These are phyloP conservation scores for Penicillium angulare DNA, from an alignment of 495 filamentous ascomycete species.

Conservation along the genomic window DNA sequence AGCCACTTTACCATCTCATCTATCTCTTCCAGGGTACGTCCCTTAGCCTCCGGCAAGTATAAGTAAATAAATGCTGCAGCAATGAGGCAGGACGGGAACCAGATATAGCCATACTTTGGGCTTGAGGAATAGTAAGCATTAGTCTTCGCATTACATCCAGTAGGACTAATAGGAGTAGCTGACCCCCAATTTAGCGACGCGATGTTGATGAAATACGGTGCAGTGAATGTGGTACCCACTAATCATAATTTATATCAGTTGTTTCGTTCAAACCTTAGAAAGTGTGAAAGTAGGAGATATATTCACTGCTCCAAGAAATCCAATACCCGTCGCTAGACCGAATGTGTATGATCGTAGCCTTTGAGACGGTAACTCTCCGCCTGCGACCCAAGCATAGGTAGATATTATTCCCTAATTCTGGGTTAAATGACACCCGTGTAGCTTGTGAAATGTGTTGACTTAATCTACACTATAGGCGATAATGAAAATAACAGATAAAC, in stretches of 20 bases:
- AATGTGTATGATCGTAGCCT: conserved; percentile 53
- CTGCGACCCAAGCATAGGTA: conserved; percentile 59
- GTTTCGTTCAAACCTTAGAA: too few species aligned
- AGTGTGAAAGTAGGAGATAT: too few species aligned
- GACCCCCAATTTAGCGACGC: conserved; percentile 51
- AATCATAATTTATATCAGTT: too few species aligned
- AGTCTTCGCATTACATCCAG: too few species aligned
- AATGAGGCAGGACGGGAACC: conserved; percentile 26
- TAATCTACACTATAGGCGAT: conserved; percentile 54
- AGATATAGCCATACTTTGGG: conserved; percentile 56
- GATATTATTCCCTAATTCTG: conserved; percentile 15
- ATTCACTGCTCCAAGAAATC: conserved; percentile 35
- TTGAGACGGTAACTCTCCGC: conserved; percentile 52
- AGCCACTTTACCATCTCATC: conserved; percentile 16
- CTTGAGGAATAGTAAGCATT: conserved; percentile 44
- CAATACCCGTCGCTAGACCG: conserved; percentile 48
- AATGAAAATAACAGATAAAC: conserved; percentile 55
- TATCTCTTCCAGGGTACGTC: conserved; percentile 39
- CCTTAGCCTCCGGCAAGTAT: conserved; percentile 50
- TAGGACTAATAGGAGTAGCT: not conserved
- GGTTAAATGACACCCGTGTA: not conserved
- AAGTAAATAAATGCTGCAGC: conserved; percentile 38
- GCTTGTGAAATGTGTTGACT: not conserved
- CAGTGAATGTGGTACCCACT: conserved; percentile 60
- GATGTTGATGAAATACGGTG: conserved; percentile 63